Conservation (phyloP, 306 rosid species). For the Quercus aquifolioides region DNA sequence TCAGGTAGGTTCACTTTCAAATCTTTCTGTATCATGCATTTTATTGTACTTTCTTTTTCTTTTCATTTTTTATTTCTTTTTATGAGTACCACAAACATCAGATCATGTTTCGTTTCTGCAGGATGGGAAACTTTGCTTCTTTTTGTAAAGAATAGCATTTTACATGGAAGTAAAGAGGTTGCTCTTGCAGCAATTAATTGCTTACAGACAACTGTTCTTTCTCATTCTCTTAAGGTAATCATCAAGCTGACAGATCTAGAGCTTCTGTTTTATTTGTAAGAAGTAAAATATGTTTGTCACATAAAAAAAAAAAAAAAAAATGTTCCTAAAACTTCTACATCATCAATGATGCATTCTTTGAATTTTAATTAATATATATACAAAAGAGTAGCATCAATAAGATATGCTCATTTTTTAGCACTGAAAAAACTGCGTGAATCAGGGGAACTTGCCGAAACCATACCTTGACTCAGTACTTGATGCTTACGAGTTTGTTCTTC, state of each 20-base stretch:
- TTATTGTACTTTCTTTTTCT: neutral
- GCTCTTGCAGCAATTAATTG: slow-evolving; percentile 93
- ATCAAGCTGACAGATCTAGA: slow-evolving; percentile 4
- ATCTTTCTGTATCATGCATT: slow-evolving; percentile 18
- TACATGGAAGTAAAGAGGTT: slow-evolving; percentile 89
- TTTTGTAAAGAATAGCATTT: slow-evolving; percentile 76
- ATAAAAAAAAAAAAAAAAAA: neutral
- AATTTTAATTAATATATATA: slow-evolving; percentile 15
- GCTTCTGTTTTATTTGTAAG: slow-evolving; percentile 20
- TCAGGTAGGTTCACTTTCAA: slow-evolving; percentile 58
- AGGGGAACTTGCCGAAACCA: slow-evolving; percentile 86
- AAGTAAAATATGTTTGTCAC: slow-evolving; percentile 6
- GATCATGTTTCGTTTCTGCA: slow-evolving; percentile 34
- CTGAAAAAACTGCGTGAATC: slow-evolving; percentile 38
- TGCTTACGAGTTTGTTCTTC: slow-evolving; percentile 76
- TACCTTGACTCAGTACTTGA: slow-evolving; percentile 79
- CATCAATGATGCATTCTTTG: neutral
- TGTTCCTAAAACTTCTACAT: slow-evolving; percentile 5
- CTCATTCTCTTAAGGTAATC: slow-evolving; percentile 84
- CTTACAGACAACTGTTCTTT: slow-evolving; percentile 79
- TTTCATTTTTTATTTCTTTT: slow-evolving; percentile 12
- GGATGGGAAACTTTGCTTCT: slow-evolving; percentile 94
- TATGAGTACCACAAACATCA: slow-evolving; percentile 11
- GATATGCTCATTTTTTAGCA: slow-evolving; percentile 24
- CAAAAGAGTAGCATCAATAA: slow-evolving; percentile 12